Evolutionary conservation across 164 flowering plant genomes (phyloP), one percentile per base, ranked within the genome.

Genomic region (Tetrastigma voinierianum): DNA sequence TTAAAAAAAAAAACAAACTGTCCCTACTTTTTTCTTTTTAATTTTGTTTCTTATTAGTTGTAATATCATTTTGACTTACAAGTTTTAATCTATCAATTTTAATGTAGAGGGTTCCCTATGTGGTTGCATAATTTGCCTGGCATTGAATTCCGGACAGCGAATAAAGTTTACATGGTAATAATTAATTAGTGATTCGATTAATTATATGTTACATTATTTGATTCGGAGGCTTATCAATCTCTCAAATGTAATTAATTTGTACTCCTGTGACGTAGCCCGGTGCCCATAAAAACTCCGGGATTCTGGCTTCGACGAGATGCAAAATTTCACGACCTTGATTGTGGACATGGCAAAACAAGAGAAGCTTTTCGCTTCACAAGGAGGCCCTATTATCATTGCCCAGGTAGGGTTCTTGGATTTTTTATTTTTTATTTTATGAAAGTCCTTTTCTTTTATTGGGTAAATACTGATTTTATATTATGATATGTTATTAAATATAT

Each of bases 91-190:
- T 20, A 12, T 56, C 1, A 1, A 7, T 46, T 32, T 20, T 17
- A 1, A 11, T 15, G 9, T 43, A 82, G 90, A 51, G 90, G 90
- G 11, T 74, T 83, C n/a, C 90, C 90, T 13, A 72, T 83, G 3
- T 84, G 90, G 90, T 46, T 86, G 59, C 87, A 86, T 43, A 86
- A 81, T 19, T 48, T 83, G 77, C 83, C 80, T 9, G 84, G 83
- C 0, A n/a, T 81, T 47, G 66, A 82, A 59, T 12, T 86, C 2
- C 61, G 88, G 4, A 86, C 90, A 0, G 62, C 62, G 0, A 86
- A 86, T 49, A 49, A 61, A 0, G 80, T 79, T 0, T 86, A 62
- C 62, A 81, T 71, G 87, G 90, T 84, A 76, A 70, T 91, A 95
- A 20, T 20, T 6, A 54, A 32, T 32, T 32, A 32, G 40, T 9